Base-by-base conservation (phyloP, 2,329 filamentous ascomycete genomes). In the Raffaelea albimanens region DNA sequence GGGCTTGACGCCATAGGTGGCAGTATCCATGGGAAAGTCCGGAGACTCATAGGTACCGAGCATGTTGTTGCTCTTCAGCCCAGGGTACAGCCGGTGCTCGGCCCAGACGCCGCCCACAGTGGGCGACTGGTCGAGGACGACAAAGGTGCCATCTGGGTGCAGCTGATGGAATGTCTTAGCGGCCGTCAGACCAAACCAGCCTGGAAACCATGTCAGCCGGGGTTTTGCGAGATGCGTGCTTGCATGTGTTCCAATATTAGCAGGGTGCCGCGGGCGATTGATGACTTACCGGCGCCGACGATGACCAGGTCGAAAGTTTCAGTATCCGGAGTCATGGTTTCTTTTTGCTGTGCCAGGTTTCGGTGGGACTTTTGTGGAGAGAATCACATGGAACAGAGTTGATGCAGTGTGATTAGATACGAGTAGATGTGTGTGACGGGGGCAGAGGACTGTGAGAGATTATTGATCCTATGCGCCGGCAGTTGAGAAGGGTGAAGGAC, bases 51-150 rank as follows among this genome's bases (percentile, higher is more conserved):
- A 87, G 0, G 78, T 83, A 3, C 85, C 84, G 11, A 82, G 61
- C 59, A 87, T 73, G 57, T 89, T 89, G 63, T 91, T 90, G 46
- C 77, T 81, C 56, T 80, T 84, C 43, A 91, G 70, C 1, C 78
- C 80, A 0, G 80, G 76, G 59, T 89, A 84, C 1, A 87, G 63
- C 1, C 83, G 73, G 34, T 83, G 68, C 48, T 77, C 68, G 9
- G 80, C 75, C 85, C 85, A 90, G 16, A 80, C 79, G 4, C 86
- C 85, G 1, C 85, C 86, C 5, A 82, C 57, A 0, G 75, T 75
- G 13, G 68, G 60, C 11, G 71, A 69, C 5, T 69, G 64, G 42
- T 87, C 83, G 25, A 85, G 63, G 10, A 87, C 58, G 1, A 72
- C 63, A 21, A 86, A 58, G 2, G 71, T 72, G 46, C 70, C 67